Conservation (phyloP, 495 filamentous ascomycete species). For the Neurospora sp. region DNA sequence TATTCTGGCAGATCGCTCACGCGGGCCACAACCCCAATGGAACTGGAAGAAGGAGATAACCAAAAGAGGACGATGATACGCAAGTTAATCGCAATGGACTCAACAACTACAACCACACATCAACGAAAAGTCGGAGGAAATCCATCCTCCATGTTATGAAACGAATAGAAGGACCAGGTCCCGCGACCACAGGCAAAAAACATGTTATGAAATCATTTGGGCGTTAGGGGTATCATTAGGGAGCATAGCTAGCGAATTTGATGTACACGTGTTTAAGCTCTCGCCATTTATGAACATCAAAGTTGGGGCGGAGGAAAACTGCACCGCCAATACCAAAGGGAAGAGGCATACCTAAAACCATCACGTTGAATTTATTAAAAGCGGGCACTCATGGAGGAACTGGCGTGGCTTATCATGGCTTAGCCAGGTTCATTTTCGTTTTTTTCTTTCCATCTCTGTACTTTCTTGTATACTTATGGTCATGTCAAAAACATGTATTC, state of each 20-base stretch:
- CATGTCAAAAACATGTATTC: neutral
- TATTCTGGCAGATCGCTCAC: neutral
- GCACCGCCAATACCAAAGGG: conserved; percentile 2
- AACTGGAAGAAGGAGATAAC: neutral
- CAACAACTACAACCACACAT: neutral
- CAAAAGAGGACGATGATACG: neutral
- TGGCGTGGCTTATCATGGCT: neutral
- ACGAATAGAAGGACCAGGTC: neutral
- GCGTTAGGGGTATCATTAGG: neutral
- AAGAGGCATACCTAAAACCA: neutral
- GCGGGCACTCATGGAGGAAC: neutral
- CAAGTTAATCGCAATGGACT: neutral
- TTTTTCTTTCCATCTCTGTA: neutral
- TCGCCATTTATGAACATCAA: neutral
- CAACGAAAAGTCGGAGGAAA: neutral
- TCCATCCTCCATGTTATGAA: neutral
- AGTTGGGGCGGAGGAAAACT: conserved; percentile 4
- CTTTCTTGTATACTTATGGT: neutral
- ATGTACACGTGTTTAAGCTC: neutral
- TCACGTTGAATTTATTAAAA: neutral
- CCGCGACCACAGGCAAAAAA: neutral
- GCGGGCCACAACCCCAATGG: neutral
- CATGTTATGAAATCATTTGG: neutral
- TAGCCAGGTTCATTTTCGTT: neutral
- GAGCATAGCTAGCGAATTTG: neutral